These are phyloP conservation scores for Ettlia oleoabundans DNA, from an alignment of 139 green algal genomes.

Conservation along the genomic window DNA sequence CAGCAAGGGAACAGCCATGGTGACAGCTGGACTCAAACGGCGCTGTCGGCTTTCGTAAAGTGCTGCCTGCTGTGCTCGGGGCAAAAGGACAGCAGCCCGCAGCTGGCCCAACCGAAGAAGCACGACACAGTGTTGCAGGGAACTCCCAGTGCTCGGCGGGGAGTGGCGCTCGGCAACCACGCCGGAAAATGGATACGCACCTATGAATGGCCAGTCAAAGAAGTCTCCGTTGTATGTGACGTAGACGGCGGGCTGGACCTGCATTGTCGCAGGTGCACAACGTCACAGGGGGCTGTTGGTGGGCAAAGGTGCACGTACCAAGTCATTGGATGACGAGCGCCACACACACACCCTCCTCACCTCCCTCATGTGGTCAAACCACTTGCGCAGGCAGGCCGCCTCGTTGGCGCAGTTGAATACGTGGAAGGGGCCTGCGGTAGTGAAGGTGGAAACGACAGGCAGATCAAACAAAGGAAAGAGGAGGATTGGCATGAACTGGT, in stretches of 20 bases:
- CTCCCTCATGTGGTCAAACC: slow-evolving; percentile 92
- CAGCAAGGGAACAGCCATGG: too few relatives aligned
- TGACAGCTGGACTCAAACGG: too few relatives aligned
- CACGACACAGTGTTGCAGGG: not conserved
- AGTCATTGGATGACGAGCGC: too few relatives aligned
- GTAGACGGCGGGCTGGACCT: slow-evolving; percentile 89
- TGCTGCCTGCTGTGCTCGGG: too few relatives aligned
- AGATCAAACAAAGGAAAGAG: not conserved
- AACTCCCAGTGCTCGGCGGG: not conserved
- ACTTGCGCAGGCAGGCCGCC: slow-evolving; percentile 76
- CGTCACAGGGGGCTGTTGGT: too few relatives aligned
- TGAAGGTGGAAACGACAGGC: not conserved
- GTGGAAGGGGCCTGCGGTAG: slow-evolving; percentile 82
- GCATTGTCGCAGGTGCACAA: too few relatives aligned
- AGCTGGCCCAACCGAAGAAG: too few relatives aligned
- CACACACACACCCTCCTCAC: slow-evolving; percentile 27
- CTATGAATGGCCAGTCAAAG: slow-evolving; percentile 98
- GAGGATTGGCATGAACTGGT: not conserved
- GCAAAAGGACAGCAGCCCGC: too few relatives aligned
- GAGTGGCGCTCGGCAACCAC: not conserved
- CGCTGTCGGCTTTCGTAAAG: too few relatives aligned
- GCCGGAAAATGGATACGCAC: slow-evolving; percentile 3
- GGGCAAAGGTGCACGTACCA: too few relatives aligned
- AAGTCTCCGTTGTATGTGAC: slow-evolving; percentile 99
- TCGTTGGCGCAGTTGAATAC: slow-evolving; percentile 92